Percentiles rank a stretch among this genome's conserved stretches.
phyloP scores from a whole-genome alignment of 2,329 filamentous ascomycete genomes.

The Akanthomyces lecanii region DNA sequence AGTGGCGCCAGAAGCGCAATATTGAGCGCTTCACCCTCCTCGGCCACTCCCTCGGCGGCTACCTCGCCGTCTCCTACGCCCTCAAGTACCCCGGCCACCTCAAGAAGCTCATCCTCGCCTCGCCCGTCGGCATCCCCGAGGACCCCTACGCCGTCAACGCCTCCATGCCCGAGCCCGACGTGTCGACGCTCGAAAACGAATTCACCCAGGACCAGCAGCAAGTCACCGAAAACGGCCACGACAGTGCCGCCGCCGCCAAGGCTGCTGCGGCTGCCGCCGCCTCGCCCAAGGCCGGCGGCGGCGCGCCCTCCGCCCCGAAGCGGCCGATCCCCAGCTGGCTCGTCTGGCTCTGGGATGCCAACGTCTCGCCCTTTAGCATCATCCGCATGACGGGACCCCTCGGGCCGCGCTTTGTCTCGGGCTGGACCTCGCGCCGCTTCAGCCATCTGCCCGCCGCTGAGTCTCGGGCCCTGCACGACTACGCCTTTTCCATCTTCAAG shows the following conservation, averaged over 20 bases:
- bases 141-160: conserved; percentile 85
- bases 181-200: conserved; percentile 71
- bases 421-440: conserved; percentile 92
- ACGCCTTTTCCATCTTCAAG: conserved; percentile 90
- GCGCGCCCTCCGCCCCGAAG: conserved; percentile 32
- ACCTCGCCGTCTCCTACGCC: conserved; percentile 91
- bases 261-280: conserved; percentile 22
- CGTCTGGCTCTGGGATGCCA: conserved; percentile 92
- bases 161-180: conserved; percentile 70
- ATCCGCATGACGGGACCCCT: conserved; percentile 85
- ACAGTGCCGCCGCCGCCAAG: conserved; percentile 27
- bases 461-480: conserved; percentile 81
- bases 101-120: conserved; percentile 94
- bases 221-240: conserved; percentile 37
- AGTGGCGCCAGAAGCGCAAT: conserved; percentile 85
- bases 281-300: conserved; percentile 28
- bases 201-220: conserved; percentile 69
- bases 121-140: conserved; percentile 89
- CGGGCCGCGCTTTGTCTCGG: conserved; percentile 85
- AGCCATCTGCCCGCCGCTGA: conserved; percentile 79
- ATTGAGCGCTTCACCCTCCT: conserved; percentile 92
- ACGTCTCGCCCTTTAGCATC: conserved; percentile 90
- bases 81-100: conserved; percentile 92
- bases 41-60: conserved; percentile 90
- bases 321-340: conserved; percentile 78